These are phyloP conservation scores for Podaxis sp. DNA, from an alignment of 768 basidiomycete species.

Conservation along the genomic window DNA sequence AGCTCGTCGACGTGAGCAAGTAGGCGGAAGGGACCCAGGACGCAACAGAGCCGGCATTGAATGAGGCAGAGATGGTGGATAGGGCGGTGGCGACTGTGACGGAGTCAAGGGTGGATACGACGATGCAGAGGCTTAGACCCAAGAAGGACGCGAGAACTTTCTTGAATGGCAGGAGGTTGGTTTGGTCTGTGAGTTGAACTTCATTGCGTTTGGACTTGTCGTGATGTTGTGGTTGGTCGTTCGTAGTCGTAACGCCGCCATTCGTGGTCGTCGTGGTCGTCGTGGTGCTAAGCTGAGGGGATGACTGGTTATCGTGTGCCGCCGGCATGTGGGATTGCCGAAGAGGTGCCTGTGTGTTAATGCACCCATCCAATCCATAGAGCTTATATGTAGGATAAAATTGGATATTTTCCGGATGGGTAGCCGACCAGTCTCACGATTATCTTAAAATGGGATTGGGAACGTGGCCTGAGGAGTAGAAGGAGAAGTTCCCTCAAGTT, in stretches of 20 bases:
- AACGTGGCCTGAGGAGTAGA: background rate
- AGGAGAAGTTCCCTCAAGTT: background rate
- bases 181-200: constrained; percentile 54
- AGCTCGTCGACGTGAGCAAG: constrained; percentile 61
- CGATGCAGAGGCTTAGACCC: constrained; percentile 55
- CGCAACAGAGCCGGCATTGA: constrained; percentile 57
- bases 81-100: constrained; percentile 72
- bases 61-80: constrained; percentile 64
- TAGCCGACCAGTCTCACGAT: constrained; percentile 3
- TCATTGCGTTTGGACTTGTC: background rate
- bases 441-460: background rate
- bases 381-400: background rate
- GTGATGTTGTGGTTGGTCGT: background rate
- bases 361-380: background rate
- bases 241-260: background rate
- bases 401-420: background rate
- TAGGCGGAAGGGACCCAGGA: constrained; percentile 76
- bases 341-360: background rate
- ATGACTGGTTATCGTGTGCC: background rate
- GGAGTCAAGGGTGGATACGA: constrained; percentile 62
- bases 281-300: background rate
- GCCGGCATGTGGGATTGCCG: background rate
- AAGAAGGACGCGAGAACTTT: constrained; percentile 60
- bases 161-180: constrained; percentile 64
- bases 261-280: background rate